These are phyloP conservation scores for Falciphora oryzae DNA, from an alignment of 2,329 filamentous ascomycete species.

Conservation along the genomic window DNA sequence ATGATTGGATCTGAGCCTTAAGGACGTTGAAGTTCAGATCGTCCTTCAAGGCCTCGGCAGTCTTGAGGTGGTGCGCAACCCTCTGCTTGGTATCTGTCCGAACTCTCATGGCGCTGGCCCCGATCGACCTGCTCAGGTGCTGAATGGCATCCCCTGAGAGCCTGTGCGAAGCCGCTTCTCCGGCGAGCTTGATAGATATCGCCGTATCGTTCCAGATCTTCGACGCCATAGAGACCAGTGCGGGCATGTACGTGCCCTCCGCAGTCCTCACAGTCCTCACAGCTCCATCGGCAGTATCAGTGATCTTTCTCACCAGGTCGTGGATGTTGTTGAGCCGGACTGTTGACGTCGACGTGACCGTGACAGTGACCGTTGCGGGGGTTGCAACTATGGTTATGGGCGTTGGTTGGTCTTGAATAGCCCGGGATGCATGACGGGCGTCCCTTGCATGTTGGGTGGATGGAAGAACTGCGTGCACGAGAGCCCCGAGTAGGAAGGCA, in stretches of 20 bases:
- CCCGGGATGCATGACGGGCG: neutral
- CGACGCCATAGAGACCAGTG: neutral
- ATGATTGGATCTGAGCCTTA: constrained; percentile 48
- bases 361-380: constrained; percentile 6
- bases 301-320: constrained; percentile 1
- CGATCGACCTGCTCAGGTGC: neutral
- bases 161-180: neutral
- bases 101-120: neutral
- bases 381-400: constrained; percentile 1
- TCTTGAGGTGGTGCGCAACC: constrained; percentile 2
- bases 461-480: neutral
- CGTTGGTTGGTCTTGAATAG: neutral
- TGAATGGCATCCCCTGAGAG: neutral
- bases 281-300: constrained; percentile 2
- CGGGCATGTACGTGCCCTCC: constrained; percentile 2
- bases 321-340: neutral
- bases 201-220: constrained; percentile 4
- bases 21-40: constrained; percentile 36
- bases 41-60: constrained; percentile 32
- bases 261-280: constrained; percentile 1
- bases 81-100: constrained; percentile 2
- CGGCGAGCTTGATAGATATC: neutral
- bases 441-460: neutral
- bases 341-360: constrained; percentile 8
- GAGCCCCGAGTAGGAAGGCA: neutral